These are phyloP conservation scores for Teratosphaeria viscida DNA, from an alignment of 2,329 filamentous ascomycete species.

Conservation along the genomic window DNA sequence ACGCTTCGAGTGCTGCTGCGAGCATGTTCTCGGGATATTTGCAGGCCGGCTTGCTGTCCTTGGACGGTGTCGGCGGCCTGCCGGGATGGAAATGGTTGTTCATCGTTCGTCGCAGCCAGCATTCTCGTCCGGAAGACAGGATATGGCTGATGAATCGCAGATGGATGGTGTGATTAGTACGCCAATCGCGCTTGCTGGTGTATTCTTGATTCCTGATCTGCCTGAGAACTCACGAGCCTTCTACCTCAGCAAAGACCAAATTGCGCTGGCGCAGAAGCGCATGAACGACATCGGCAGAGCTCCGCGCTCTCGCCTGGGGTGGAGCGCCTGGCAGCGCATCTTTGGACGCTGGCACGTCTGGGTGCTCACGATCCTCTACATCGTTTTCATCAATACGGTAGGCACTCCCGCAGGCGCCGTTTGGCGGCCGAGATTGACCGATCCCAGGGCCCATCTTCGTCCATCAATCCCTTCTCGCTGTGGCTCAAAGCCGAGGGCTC, in stretches of 20 bases:
- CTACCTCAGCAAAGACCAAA: conserved; percentile 35
- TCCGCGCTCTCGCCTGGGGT: background rate
- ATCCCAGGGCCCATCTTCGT: conserved; percentile 44
- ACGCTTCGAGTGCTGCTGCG: conserved; percentile 36
- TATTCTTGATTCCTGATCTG: conserved; percentile 40
- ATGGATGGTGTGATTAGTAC: conserved; percentile 45
- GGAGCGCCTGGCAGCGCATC: conserved; percentile 27
- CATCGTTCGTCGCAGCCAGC: conserved; percentile 19
- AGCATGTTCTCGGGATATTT: conserved; percentile 44
- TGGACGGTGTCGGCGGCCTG: conserved; percentile 31
- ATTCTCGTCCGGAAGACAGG: background rate
- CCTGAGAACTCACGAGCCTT: conserved; percentile 41
- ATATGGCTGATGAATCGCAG: background rate
- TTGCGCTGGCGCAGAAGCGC: conserved; percentile 36
- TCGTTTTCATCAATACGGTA: conserved; percentile 50
- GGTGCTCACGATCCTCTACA: conserved; percentile 46
- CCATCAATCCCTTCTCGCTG: conserved; percentile 33
- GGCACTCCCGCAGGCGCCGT: background rate
- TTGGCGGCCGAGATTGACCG: conserved; percentile 26
- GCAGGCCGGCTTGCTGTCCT: conserved; percentile 43
- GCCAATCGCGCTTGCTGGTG: conserved; percentile 42
- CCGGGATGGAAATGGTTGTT: conserved; percentile 44
- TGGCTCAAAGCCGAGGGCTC: conserved; percentile 34
- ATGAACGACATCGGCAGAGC: conserved; percentile 23
- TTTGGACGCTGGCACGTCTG: conserved; percentile 57